phyloP scores from a whole-genome alignment of 257 asterid species.

The Solanum bukasovii region DNA sequence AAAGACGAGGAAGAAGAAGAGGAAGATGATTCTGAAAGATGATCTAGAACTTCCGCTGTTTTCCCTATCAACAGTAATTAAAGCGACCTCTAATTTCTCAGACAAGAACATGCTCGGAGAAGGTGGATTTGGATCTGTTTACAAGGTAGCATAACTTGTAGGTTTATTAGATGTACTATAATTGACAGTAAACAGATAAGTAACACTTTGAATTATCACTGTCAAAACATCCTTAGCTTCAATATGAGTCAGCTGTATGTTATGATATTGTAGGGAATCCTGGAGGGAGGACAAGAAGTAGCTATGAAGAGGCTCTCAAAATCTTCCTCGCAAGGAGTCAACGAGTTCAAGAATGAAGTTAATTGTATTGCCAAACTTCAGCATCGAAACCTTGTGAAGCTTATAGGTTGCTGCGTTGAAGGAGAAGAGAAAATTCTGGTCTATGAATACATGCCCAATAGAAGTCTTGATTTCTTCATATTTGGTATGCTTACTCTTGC shows the following conservation, averaged over 20 bases:
- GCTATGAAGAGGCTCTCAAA: constrained; percentile 29
- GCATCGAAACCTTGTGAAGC: constrained; percentile 13
- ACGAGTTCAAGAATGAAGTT: constrained; percentile 28
- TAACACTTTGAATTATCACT: neutral
- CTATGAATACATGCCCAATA: neutral
- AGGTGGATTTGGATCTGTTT: constrained; percentile 24
- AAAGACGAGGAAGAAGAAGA: neutral
- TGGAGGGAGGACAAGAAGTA: constrained; percentile 13
- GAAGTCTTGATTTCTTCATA: constrained; percentile 19
- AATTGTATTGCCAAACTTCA: neutral
- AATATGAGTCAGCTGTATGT: neutral
- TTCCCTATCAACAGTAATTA: constrained; percentile 1
- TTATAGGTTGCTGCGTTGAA: constrained; percentile 21
- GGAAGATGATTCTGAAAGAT: neutral
- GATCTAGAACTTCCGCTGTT: constrained; percentile 14
- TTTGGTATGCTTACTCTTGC: constrained; percentile 10
- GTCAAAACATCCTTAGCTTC: neutral
- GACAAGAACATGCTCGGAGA: constrained; percentile 13
- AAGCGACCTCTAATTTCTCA: constrained; percentile 17
- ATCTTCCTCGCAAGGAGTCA: constrained; percentile 21
- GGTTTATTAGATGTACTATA: neutral
- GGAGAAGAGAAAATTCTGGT: constrained; percentile 6
- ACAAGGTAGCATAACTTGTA: constrained; percentile 11
- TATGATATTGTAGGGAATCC: constrained; percentile 6
- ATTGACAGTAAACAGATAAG: neutral